Evolutionary conservation across 352 stramenopile genomes (phyloP).

Genomic region (Globisporangium nagaii): DNA sequence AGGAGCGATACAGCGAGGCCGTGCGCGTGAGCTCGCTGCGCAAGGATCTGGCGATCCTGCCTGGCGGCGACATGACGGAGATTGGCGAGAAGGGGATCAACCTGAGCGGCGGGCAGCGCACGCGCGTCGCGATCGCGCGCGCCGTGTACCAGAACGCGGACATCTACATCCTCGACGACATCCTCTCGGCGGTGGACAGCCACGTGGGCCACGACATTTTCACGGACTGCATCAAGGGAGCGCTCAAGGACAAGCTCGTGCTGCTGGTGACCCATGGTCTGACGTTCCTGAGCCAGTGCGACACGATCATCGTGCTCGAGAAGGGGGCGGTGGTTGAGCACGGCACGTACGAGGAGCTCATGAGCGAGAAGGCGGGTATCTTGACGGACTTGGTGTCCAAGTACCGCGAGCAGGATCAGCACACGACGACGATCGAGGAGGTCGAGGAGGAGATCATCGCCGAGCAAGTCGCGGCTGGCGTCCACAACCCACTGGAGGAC

Average conservation of each 20-base stretch:
- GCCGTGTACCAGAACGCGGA: conserved; percentile 93
- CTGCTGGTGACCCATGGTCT: conserved; percentile 91
- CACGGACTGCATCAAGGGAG: conserved; percentile 86
- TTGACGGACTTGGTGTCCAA: conserved; percentile 49
- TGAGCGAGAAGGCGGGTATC: conserved; percentile 56
- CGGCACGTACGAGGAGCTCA: conserved; percentile 76
- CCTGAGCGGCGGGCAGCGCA: conserved; percentile 95
- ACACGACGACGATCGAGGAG: conserved; percentile 34
- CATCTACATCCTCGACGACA: conserved; percentile 96
- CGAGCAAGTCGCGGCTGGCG: not conserved
- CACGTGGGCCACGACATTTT: conserved; percentile 96
- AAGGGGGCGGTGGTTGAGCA: conserved; percentile 67
- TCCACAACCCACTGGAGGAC: conserved; percentile 7
- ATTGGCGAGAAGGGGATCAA: conserved; percentile 99
- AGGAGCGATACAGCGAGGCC: conserved; percentile 28
- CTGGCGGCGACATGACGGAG: conserved; percentile 93
- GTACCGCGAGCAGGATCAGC: conserved; percentile 53
- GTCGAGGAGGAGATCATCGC: conserved; percentile 23
- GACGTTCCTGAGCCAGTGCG: conserved; percentile 70
- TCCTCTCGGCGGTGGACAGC: conserved; percentile 95
- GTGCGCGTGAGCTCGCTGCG: conserved; percentile 68
- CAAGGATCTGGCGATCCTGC: conserved; percentile 88
- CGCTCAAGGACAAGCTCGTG: conserved; percentile 85
- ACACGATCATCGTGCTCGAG: conserved; percentile 54
- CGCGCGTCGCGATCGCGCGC: conserved; percentile 89